Base-by-base conservation (phyloP, 495 filamentous ascomycete genomes). In the Penicillium mononematosum region DNA sequence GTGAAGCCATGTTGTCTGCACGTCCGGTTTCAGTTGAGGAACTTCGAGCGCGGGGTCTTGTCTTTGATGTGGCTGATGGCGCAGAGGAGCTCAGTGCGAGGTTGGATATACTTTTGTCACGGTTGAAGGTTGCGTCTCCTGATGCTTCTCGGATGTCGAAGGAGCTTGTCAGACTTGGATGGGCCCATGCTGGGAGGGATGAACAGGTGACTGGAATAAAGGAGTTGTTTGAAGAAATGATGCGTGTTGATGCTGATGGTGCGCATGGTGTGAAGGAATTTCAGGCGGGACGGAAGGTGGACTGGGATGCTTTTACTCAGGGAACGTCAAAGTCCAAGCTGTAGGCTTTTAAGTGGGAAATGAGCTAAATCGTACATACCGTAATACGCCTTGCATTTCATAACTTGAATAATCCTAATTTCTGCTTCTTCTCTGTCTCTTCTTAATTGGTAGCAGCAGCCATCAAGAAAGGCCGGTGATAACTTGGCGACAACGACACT, bases 1-100 rank as follows among this genome's bases (percentile, higher is more conserved):
- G 67, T 9, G 66, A 70, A 29, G 62, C 67, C 10, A 74, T 71
- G 62, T 53, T 74, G 2, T 69, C 71, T 1, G 66, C 68, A 8
- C 60, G 71, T 2, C 32, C 59, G 0, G 63, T 75, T 11, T 58
- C 45, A 4, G 58, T 61, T 1, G 44, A 29, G 14, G 69, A 75
- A 50, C 50, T 74, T 50, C 54, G 24, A 25, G 24, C 5, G 24
- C 24, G 24, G 24, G 24, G 24, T 0, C 24, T 25, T 25, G 24
- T 25, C 5, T 25, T 25, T 25, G 24, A 25, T 25, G 24, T 25
- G 24, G 24, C 4, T 6, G 24, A 25, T 25, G 24, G 24, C 5
- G 24, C 24, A 5, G 24, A 25, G 24, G 24, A 25, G 24, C 24
- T 25, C 5, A 25, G 24, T 25, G 5, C 24, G 5, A 25, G 24